Conservation (phyloP, 768 basidiomycete genomes). For the Neoboletus subvelutipes region DNA sequence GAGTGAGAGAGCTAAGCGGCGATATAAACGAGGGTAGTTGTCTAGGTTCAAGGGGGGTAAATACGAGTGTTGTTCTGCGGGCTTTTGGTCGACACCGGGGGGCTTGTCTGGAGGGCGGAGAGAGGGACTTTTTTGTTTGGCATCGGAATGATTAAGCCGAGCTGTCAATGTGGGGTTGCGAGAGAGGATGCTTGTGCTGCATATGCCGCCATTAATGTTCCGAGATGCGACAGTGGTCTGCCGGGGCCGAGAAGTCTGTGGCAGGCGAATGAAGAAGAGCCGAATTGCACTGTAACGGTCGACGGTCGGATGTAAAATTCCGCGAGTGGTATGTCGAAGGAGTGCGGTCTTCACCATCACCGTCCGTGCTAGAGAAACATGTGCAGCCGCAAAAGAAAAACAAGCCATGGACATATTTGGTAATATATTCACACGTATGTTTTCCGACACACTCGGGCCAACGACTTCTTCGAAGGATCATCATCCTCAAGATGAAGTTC, state of each 20-base stretch:
- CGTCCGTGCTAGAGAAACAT: conserved; percentile 3
- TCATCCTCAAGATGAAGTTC: too few relatives aligned
- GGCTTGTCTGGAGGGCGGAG: conserved; percentile 6
- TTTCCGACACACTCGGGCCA: neutral
- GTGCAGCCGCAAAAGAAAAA: neutral
- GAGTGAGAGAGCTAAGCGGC: conserved; percentile 71
- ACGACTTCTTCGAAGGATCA: too few relatives aligned
- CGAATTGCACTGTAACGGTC: conserved; percentile 63
- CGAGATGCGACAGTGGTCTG: neutral
- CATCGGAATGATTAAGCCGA: conserved; percentile 20
- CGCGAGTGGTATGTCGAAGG: conserved; percentile 26
- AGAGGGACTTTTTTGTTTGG: conserved; percentile 3
- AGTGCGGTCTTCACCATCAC: conserved; percentile 17
- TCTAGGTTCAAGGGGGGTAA: conserved; percentile 46
- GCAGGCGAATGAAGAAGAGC: conserved; percentile 49
- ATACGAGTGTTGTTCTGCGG: conserved; percentile 6
- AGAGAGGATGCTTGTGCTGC: neutral
- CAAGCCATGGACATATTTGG: neutral
- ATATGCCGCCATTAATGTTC: neutral
- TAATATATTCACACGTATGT: neutral
- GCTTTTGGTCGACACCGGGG: conserved; percentile 8
- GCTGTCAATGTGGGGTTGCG: neutral
- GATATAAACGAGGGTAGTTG: conserved; percentile 80
- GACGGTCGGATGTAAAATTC: conserved; percentile 31
- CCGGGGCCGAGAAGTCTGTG: conserved; percentile 1